Evolutionary conservation across 148 eudicot species (phyloP), one percentile per base, ranked within the genome.

Genomic region (Chenopodium formosanum): DNA sequence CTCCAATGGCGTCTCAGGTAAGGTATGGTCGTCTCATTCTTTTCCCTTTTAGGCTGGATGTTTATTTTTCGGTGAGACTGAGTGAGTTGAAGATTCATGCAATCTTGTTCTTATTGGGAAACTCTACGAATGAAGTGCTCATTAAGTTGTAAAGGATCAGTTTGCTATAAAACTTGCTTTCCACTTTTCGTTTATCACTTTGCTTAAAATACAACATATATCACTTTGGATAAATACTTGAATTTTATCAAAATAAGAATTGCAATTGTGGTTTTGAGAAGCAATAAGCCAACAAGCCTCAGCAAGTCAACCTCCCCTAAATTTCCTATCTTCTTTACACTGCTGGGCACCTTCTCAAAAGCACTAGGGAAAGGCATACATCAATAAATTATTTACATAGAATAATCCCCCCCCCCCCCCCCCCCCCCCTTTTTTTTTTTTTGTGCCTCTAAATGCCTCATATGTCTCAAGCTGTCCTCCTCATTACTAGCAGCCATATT

Each of bases 1-100:
- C 98, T 70, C 99, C 99, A 81, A 90, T 94, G 94, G 92, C 91
- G 78, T 71, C 90, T 78, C 99, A 97, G 91, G 97, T 92, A 85
- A 83, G 80, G 81, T 81, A 78, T 82, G 87, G 71, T 70, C 52
- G 29, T 75, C 73, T 82, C 78, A 79, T 78, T 78, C 75, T 81
- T 74, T 82, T 79, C 62, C 70, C 60, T 76, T 40, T 81, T n/a
- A 48, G 77, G 58, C 76, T 13, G 69, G 58, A 76, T 13, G 69
- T 46, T 29, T 47, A 17, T 76, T 44, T 56, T 80, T 22, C 13
- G 52, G 27, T 69, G 69, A 62, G 32, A 66, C 31, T 34, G 58
- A 74, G 74, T 66, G 40, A 32, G 16, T 66, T 62, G 56, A 56
- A 40, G 23, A 29, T 12, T 9, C 12, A 71, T 11, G n/a, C 16